These are phyloP conservation scores for Fragaria nilgerrensis DNA, from an alignment of 306 rosid genomes.

Conservation along the genomic window DNA sequence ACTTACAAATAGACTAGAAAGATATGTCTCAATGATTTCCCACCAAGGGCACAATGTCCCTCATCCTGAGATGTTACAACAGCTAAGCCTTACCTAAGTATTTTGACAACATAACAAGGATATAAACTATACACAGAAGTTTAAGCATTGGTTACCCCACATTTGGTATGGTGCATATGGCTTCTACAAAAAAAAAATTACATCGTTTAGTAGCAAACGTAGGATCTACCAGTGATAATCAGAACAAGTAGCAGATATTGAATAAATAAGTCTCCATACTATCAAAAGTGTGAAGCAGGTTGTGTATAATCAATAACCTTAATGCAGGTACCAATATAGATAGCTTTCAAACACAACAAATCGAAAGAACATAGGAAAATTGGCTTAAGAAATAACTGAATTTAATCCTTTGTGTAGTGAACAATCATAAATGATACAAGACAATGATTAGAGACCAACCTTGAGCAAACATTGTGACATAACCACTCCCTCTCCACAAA, in stretches of 20 bases:
- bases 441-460: slow-evolving; percentile 41
- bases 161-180: not conserved
- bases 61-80: not conserved
- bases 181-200: not conserved
- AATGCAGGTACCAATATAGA: not conserved
- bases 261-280: not conserved
- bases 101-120: not conserved
- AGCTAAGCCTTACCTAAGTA: not conserved
- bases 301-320: not conserved
- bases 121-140: not conserved
- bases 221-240: not conserved
- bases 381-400: not conserved
- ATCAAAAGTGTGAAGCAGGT: not conserved
- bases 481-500: slow-evolving; percentile 89
- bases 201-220: not conserved
- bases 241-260: not conserved
- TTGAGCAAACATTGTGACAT: slow-evolving; percentile 84
- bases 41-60: not conserved
- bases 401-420: not conserved
- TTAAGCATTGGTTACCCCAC: not conserved
- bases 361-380: not conserved
- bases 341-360: not conserved
- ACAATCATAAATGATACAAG: too few relatives aligned
- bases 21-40: not conserved
- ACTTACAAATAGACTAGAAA: not conserved